Conservation (phyloP, 1,284 basidiomycete genomes). For the Meripilus lineatus region DNA sequence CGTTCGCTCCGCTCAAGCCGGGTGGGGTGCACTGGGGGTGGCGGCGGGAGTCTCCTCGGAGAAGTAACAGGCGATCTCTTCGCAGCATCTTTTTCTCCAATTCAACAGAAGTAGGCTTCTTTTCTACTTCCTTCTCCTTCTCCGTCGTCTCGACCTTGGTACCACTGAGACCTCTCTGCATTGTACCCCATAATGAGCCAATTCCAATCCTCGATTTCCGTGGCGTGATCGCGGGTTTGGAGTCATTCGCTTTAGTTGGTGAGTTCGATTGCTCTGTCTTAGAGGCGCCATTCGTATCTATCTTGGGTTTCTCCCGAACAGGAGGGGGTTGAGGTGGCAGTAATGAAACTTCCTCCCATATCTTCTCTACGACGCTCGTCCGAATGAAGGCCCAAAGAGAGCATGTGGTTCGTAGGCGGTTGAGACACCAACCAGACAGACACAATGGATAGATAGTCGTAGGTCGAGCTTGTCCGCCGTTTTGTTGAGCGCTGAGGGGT, state of each 20-base stretch:
- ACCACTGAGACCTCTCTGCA: constrained; percentile 27
- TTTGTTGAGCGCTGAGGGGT: constrained; percentile 21
- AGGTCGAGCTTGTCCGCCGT: constrained; percentile 16
- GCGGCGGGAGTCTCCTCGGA: constrained; percentile 25
- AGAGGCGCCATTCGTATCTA: not conserved
- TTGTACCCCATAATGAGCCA: constrained; percentile 29
- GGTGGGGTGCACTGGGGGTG: constrained; percentile 38
- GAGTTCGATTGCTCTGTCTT: not conserved
- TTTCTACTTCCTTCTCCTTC: constrained; percentile 8
- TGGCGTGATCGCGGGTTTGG: constrained; percentile 26
- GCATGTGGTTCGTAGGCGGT: constrained; percentile 80
- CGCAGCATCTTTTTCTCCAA: constrained; percentile 8
- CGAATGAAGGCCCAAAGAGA: constrained; percentile 89
- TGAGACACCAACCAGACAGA: constrained; percentile 72
- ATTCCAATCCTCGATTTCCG: constrained; percentile 28
- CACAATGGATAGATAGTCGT: constrained; percentile 64
- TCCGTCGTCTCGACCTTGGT: constrained; percentile 10
- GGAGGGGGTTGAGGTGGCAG: constrained; percentile 27
- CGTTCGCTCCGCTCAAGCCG: constrained; percentile 8
- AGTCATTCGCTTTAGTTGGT: constrained; percentile 3
- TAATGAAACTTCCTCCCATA: constrained; percentile 74
- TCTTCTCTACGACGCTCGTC: constrained; percentile 72
- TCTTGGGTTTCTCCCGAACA: constrained; percentile 3
- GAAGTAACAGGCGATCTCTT: constrained; percentile 18
- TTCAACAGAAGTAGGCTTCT: constrained; percentile 10